phyloP scores from a whole-genome alignment of 805 yeast species.

The Clavispora phyllophila region DNA sequence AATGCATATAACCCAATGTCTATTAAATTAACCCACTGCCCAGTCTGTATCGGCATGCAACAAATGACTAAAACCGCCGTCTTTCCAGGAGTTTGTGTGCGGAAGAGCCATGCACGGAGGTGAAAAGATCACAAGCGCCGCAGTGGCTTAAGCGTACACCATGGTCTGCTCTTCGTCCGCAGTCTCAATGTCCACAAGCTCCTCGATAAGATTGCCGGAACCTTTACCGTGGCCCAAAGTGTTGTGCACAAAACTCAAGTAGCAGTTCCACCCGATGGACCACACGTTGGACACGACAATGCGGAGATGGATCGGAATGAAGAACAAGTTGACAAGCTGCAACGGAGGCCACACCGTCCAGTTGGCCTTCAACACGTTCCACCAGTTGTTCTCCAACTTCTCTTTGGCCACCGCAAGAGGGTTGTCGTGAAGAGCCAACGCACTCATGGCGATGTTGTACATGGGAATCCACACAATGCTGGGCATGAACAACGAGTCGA shows the following conservation, averaged over 20 bases:
- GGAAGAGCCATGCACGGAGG: not conserved
- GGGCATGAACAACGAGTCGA: constrained; percentile 36
- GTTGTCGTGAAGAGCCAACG: constrained; percentile 30
- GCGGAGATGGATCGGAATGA: constrained; percentile 35
- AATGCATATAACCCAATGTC: not conserved
- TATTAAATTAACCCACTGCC: not conserved
- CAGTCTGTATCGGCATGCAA: not conserved
- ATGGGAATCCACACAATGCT: constrained; percentile 39
- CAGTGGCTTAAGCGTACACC: constrained; percentile 20
- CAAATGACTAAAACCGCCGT: not conserved
- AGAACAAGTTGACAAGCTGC: constrained; percentile 33
- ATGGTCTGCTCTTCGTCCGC: constrained; percentile 30
- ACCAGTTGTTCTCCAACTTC: constrained; percentile 35
- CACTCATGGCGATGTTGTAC: constrained; percentile 36
- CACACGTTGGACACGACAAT: constrained; percentile 33
- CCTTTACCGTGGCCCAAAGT: constrained; percentile 36
- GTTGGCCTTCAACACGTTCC: constrained; percentile 34
- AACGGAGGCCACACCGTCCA: constrained; percentile 42
- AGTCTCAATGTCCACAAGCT: constrained; percentile 36
- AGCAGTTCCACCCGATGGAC: constrained; percentile 41
- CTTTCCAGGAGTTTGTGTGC: not conserved
- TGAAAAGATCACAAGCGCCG: not conserved
- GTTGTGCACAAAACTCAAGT: constrained; percentile 46
- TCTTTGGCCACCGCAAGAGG: constrained; percentile 29
- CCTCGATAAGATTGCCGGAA: constrained; percentile 32